Evolutionary conservation across 768 basidiomycete genomes (phyloP).

Genomic region (Trametes punicea): DNA sequence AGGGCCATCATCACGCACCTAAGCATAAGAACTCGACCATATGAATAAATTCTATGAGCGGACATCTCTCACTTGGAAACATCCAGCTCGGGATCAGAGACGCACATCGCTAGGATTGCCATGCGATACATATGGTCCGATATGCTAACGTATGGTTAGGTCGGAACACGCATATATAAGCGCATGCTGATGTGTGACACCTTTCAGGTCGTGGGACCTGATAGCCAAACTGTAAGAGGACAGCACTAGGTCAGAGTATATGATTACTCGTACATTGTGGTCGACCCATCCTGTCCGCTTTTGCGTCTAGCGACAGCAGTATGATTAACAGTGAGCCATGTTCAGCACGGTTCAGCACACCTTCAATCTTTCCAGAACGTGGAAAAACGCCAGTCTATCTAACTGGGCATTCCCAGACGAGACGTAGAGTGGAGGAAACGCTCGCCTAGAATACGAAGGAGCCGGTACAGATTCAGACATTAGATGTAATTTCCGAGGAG

Average conservation of each 20-base stretch:
- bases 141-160: slow-evolving; percentile 47
- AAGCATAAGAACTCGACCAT: background rate
- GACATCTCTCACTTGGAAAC: slow-evolving; percentile 55
- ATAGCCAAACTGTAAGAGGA: background rate
- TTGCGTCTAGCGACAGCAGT: slow-evolving; percentile 71
- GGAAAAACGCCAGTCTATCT: slow-evolving; percentile 88
- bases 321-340: background rate
- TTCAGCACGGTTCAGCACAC: slow-evolving; percentile 34
- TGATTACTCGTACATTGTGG: slow-evolving; percentile 53
- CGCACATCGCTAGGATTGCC: slow-evolving; percentile 90
- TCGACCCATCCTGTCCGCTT: slow-evolving; percentile 96
- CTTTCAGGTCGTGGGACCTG: slow-evolving; percentile 86
- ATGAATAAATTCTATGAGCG: background rate
- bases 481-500: background rate
- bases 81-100: slow-evolving; percentile 69
- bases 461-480: background rate
- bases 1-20: slow-evolving; percentile 88
- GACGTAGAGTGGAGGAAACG: slow-evolving; percentile 58
- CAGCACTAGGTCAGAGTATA: background rate
- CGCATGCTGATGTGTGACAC: slow-evolving; percentile 36
- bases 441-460: slow-evolving; percentile 31
- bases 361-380: slow-evolving; percentile 86
- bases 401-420: slow-evolving; percentile 48
- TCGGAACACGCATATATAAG: background rate
- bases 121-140: slow-evolving; percentile 98